Evolutionary conservation across 164 flowering plant species (phyloP), one percentile per base, ranked within the genome.

Genomic region (Piper betle): DNA sequence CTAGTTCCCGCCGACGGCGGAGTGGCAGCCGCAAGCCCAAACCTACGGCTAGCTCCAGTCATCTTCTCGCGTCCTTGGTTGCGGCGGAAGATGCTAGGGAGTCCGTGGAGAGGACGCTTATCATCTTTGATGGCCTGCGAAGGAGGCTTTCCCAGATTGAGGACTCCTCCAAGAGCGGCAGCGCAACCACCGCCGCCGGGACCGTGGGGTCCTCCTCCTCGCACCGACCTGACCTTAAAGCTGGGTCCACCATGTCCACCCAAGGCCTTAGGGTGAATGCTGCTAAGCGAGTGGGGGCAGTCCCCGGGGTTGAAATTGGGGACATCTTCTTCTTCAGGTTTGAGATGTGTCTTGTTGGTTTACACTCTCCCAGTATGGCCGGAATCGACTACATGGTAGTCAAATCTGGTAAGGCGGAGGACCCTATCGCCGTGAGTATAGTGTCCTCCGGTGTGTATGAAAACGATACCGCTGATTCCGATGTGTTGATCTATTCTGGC

Each of bases 391-490:
- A 72, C 67, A 72, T 73, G 71, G 25, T 15, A 66, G 39, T 71
- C 18, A 77, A 66, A 43, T 58, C 52, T 55, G 65, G 50, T 33
- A 37, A 37, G 18, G 80, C 73, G 16, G 80, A 77, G 52, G 82
- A 77, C 15, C 66, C 81, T 0, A 33, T 79, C 37, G 86, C 83
- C 18, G 55, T 76, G 3, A 80, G 83, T 70, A 76, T 82, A 56
- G 83, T 82, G 6, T 77, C 81, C 0, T 78, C 83, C 13, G 82
- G 81, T 55, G 79, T 72, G 20, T 76, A 80, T 50, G 83, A 78
- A 9, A 79, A 78, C 60, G 71, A 75, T 16, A 46, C 6, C 6
- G 64, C 50, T 52, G 39, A 50, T 19, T 37, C 53, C 13, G 64
- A 62, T 50, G 56, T 19, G 6, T 37, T 62, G 17, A 62, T 62